phyloP scores from a whole-genome alignment of 179 eudicot species.

The Dionaea muscipula region DNA sequence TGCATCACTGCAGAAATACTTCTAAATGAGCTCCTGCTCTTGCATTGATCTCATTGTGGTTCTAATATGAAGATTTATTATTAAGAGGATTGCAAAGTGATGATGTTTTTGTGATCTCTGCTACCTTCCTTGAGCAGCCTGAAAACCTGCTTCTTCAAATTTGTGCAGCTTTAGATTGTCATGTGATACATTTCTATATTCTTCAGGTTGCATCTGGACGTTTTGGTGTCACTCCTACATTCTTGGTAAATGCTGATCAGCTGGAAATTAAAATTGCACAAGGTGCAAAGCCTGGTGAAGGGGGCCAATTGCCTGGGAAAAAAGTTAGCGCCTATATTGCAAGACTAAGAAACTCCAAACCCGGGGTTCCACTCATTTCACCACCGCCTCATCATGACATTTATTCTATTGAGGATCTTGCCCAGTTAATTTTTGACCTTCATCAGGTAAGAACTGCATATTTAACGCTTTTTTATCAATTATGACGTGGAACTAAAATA shows the following conservation, averaged over 20 bases:
- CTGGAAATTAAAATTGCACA: conserved; percentile 98
- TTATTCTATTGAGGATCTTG: conserved; percentile 98
- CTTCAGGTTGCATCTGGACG: conserved; percentile 98
- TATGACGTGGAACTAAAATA: neutral
- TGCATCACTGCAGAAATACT: neutral
- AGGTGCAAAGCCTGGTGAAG: conserved; percentile 99
- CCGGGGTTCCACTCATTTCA: conserved; percentile 98
- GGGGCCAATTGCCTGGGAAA: conserved; percentile 96
- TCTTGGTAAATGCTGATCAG: conserved; percentile 93
- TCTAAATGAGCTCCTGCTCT: neutral
- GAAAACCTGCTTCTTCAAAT: neutral
- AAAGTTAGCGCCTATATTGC: conserved; percentile 99
- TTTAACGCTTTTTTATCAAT: neutral
- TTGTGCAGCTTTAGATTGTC: neutral
- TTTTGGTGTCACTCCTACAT: conserved; percentile 98
- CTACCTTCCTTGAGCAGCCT: no score
- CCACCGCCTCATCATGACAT: conserved; percentile 99
- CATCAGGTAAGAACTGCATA: conserved; percentile 56
- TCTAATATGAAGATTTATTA: no score
- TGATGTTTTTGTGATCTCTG: no score
- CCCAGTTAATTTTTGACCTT: conserved; percentile 91
- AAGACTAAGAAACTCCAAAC: conserved; percentile 90
- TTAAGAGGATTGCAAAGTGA: no score
- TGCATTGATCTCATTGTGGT: no score
- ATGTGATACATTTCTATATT: conserved; percentile 10